phyloP scores from a whole-genome alignment of 768 basidiomycete species.

The Collybia sordida region DNA sequence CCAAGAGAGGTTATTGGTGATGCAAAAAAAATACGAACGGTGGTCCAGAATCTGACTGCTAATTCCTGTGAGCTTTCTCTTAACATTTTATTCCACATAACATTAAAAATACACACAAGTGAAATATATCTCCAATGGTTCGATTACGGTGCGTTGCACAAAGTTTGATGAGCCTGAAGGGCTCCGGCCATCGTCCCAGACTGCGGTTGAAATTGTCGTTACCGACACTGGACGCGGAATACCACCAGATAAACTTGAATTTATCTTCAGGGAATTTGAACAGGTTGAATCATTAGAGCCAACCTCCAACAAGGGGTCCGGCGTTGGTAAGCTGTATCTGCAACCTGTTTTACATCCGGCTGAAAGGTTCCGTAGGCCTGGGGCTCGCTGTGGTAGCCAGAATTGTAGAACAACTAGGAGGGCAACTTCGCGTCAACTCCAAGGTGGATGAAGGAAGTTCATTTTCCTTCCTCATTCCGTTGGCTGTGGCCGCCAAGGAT shows the following conservation, averaged over 20 bases:
- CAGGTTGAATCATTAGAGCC: slow-evolving; percentile 60
- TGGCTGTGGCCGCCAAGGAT: slow-evolving; percentile 37
- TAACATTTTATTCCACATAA: neutral
- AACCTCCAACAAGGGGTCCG: slow-evolving; percentile 32
- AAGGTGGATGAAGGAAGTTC: slow-evolving; percentile 62
- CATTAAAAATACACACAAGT: slow-evolving; percentile 37
- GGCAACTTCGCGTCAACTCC: slow-evolving; percentile 78
- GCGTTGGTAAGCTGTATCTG: slow-evolving; percentile 41
- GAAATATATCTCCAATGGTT: slow-evolving; percentile 67
- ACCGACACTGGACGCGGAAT: slow-evolving; percentile 78
- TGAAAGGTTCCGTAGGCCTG: slow-evolving; percentile 40
- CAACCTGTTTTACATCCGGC: too few species aligned
- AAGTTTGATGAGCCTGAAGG: slow-evolving; percentile 51
- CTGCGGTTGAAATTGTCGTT: slow-evolving; percentile 68
- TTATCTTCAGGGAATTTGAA: slow-evolving; percentile 79
- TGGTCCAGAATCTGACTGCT: slow-evolving; percentile 75
- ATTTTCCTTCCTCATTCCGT: slow-evolving; percentile 73
- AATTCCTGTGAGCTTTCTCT: slow-evolving; percentile 55
- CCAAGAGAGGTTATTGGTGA: slow-evolving; percentile 72
- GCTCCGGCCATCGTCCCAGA: slow-evolving; percentile 40
- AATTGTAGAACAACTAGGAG: slow-evolving; percentile 76
- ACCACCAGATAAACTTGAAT: slow-evolving; percentile 59
- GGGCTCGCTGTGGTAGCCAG: slow-evolving; percentile 81
- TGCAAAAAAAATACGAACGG: slow-evolving; percentile 68
- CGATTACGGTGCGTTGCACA: slow-evolving; percentile 58